Percentiles rank a stretch among this genome's conserved stretches.
phyloP scores from a whole-genome alignment of 78 protist genomes.

The Polysphondylium violaceum region DNA sequence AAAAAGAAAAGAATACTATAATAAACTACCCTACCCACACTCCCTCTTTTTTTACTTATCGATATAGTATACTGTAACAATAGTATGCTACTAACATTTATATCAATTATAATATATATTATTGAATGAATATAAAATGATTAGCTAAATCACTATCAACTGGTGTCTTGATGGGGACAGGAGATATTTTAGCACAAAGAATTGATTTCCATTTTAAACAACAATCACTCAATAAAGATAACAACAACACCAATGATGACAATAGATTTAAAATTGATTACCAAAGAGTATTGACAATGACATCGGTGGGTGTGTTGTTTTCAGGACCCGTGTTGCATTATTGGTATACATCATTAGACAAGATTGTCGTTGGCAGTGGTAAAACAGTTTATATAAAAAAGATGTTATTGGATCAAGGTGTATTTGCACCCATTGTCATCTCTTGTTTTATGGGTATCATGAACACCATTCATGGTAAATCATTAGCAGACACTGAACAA shows the following conservation, averaged over 20 bases:
- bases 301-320: constrained; percentile 25
- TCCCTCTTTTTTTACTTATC: neutral
- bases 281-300: constrained; percentile 38
- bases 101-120: too few relatives aligned
- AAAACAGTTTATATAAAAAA: constrained; percentile 14
- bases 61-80: too few relatives aligned
- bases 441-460: constrained; percentile 37
- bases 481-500: neutral
- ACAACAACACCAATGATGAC: neutral
- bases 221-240: too few relatives aligned
- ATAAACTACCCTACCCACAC: too few relatives aligned
- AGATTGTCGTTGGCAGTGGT: constrained; percentile 9
- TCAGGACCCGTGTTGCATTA: constrained; percentile 58
- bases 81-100: too few relatives aligned
- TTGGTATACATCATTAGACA: constrained; percentile 56
- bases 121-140: too few relatives aligned
- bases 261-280: constrained; percentile 16
- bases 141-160: constrained; percentile 68
- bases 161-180: constrained; percentile 57
- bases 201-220: neutral
- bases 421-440: constrained; percentile 62
- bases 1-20: too few relatives aligned
- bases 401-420: constrained; percentile 41
- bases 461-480: constrained; percentile 12
- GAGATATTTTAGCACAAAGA: constrained; percentile 57